A percentile compares a stretch with the other conserved stretches of the same genome.
phyloP scores from a whole-genome alignment of 768 basidiomycete genomes.

The Tulasnella sp. region DNA sequence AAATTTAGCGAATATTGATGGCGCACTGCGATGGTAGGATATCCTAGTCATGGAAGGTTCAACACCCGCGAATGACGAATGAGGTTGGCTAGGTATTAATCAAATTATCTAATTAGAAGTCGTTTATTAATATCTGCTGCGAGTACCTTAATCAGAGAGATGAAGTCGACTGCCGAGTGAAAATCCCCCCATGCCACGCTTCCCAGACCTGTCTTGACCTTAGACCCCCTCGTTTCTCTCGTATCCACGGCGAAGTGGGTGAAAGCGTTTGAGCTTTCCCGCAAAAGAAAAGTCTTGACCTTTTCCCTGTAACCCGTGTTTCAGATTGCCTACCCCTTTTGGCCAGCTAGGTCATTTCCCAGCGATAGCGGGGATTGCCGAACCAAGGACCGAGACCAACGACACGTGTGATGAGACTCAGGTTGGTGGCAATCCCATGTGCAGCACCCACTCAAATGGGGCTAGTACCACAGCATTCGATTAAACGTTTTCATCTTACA shows the following conservation, averaged over 20 bases:
- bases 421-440: neutral
- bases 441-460: neutral
- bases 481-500: no score
- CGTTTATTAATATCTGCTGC: neutral
- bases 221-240: neutral
- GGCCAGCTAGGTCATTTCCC: neutral
- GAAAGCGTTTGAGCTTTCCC: neutral
- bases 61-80: no score
- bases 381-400: neutral
- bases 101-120: neutral
- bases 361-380: neutral
- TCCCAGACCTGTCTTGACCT: neutral
- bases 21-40: neutral
- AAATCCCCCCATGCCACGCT: neutral
- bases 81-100: neutral
- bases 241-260: neutral
- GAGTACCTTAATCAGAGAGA: neutral
- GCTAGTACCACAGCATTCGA: no score
- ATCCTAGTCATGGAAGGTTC: no score
- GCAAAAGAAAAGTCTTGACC: neutral
- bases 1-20: neutral
- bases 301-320: neutral
- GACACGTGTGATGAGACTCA: neutral
- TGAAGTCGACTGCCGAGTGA: neutral
- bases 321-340: neutral